Percentiles rank a stretch among this genome's conserved stretches.
These are phyloP conservation scores for Cylindrotheca fusiformis DNA, from an alignment of 108 stramenopile genomes.

Conservation along the genomic window DNA sequence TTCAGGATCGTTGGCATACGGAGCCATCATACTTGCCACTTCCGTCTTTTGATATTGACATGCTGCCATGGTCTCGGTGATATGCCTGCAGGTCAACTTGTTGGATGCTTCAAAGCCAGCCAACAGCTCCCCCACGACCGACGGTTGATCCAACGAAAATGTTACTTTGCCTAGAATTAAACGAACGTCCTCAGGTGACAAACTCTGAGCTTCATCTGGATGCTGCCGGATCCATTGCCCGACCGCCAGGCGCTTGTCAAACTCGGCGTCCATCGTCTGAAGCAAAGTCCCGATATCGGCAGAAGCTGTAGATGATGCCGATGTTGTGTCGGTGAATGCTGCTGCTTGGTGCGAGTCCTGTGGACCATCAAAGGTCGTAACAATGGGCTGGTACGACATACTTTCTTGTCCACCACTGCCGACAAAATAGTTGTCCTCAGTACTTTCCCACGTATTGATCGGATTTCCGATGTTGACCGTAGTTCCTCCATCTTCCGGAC, in stretches of 20 bases:
- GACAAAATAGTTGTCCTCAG: not conserved
- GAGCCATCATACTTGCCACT: constrained; percentile 16
- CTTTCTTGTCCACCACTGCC: not conserved
- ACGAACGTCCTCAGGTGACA: constrained; percentile 8
- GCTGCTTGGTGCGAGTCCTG: not conserved
- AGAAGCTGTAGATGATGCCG: not conserved
- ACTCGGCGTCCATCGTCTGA: not conserved
- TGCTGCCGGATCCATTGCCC: constrained; percentile 17
- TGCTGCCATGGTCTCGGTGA: constrained; percentile 6
- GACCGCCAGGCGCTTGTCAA: constrained; percentile 1
- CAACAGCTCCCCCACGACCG: constrained; percentile 9
- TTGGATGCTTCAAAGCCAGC: not conserved
- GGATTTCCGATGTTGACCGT: not conserved
- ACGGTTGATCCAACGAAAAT: constrained; percentile 16
- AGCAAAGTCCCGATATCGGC: not conserved
- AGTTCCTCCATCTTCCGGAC: constrained; percentile 5
- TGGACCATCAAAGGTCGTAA: constrained; percentile 3
- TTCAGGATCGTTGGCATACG: constrained; percentile 21
- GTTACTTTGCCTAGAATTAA: constrained; percentile 4
- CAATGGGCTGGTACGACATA: not conserved
- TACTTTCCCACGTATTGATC: not conserved
- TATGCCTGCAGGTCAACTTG: constrained; percentile 14
- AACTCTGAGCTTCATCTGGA: constrained; percentile 1
- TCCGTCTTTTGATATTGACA: constrained; percentile 12
- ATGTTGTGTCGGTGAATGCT: not conserved